phyloP scores from a whole-genome alignment of 116 monocot species.

The Papilionanthe hybrid region DNA sequence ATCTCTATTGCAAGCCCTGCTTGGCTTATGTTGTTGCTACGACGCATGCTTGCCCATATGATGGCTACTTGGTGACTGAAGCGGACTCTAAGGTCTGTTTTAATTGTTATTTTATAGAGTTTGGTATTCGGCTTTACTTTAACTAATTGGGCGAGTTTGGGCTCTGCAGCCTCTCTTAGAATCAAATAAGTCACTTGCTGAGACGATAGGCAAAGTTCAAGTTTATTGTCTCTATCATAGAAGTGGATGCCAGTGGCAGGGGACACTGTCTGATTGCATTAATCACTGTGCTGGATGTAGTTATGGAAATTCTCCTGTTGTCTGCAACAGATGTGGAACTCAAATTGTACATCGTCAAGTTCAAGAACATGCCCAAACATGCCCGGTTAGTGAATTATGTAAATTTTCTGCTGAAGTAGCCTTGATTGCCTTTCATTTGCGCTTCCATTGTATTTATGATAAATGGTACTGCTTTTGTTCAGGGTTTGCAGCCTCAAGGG shows the following conservation, averaged over 20 bases:
- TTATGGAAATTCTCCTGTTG: constrained; percentile 88
- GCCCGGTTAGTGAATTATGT: constrained; percentile 58
- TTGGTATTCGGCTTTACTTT: background rate
- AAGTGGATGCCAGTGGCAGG: constrained; percentile 94
- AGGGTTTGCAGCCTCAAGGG: constrained; percentile 80
- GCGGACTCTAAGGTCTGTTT: constrained; percentile 72
- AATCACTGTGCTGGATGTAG: constrained; percentile 63
- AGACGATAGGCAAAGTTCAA: constrained; percentile 68
- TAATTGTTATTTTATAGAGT: background rate
- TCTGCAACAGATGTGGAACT: constrained; percentile 86
- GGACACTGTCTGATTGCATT: constrained; percentile 68
- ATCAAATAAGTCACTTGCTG: constrained; percentile 65
- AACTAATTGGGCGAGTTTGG: background rate
- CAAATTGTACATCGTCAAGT: constrained; percentile 95
- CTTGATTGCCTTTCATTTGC: background rate
- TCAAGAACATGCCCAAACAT: constrained; percentile 90
- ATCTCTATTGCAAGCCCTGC: constrained; percentile 96
- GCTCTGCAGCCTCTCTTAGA: constrained; percentile 62
- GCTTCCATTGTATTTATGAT: background rate
- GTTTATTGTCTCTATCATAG: constrained; percentile 86
- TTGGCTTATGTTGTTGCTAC: constrained; percentile 83
- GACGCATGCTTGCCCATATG: constrained; percentile 87
- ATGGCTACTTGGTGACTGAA: constrained; percentile 94
- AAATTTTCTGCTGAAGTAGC: background rate
- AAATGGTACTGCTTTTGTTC: constrained; percentile 7